Evolutionary conservation across 495 filamentous ascomycete species (phyloP).

Genomic region (Trichoderma erinaceum): DNA sequence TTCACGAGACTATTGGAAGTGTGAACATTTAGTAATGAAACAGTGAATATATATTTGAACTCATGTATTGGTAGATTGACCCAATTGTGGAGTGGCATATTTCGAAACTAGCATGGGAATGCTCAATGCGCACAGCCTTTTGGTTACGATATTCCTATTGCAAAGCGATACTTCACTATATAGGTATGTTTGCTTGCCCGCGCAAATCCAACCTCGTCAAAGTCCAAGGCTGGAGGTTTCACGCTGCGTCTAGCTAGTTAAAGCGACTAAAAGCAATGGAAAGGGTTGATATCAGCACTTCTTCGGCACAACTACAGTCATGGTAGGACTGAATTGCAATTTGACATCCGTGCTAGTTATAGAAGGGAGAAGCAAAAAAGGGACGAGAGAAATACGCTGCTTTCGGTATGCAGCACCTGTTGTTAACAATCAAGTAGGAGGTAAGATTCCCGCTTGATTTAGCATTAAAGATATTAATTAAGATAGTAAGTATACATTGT

Average conservation of each 20-base stretch:
- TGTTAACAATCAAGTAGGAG: not conserved
- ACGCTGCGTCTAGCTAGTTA: slow-evolving; percentile 1
- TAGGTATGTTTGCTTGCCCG: slow-evolving; percentile 2
- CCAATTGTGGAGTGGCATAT: no score
- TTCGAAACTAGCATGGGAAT: not conserved
- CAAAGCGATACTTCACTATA: not conserved
- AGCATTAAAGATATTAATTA: slow-evolving; percentile 9
- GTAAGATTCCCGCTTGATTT: not conserved
- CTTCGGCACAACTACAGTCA: slow-evolving; percentile 93
- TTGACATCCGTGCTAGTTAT: slow-evolving; percentile 91
- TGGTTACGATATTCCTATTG: not conserved
- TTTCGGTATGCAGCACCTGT: not conserved
- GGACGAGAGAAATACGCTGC: not conserved
- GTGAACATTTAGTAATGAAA: no score
- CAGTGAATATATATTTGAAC: no score
- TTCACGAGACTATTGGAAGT: not conserved
- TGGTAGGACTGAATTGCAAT: slow-evolving; percentile 79
- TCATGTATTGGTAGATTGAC: no score
- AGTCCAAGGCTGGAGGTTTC: not conserved
- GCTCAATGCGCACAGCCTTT: not conserved
- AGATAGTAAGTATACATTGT: slow-evolving; percentile 8
- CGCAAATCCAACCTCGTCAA: not conserved
- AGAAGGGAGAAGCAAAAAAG: not conserved
- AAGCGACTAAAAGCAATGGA: slow-evolving; percentile 1
- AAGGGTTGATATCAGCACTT: slow-evolving; percentile 52